Base-by-base conservation (phyloP, 192 early-diverging fungal species). In the Glomus cerebriforme region DNA sequence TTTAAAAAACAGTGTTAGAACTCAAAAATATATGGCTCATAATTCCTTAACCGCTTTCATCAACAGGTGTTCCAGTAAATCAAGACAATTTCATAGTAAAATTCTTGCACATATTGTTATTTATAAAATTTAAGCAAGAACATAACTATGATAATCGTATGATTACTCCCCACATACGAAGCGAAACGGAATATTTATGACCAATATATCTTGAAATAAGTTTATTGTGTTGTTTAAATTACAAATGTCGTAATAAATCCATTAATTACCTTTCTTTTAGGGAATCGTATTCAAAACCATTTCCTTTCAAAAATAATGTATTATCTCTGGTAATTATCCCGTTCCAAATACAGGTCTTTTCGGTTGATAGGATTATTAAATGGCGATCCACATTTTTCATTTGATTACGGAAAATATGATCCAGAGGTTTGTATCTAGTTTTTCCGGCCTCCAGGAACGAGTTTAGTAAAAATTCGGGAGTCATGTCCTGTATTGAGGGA, bases 221-320 rank as follows among this genome's bases (percentile, higher is more conserved):
- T 43, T 43, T 43, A 43, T 43, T 43, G 39, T 43, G 39, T 12
- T 43, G 39, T 2, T 43, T 12, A 43, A 43, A 43, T 43, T 5
- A 35, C 5, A 5, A 43, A 43, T n/a, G n/a, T n/a, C n/a, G n/a
- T n/a, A 43, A 43, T 47, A 27, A 71, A 45, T 43, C 15, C 7
- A 24, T 10, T 3, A 45, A 47, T 26, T 63, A 77, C 75, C 75
- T 77, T 7, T 77, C 75, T 10, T 59, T 37, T 63, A 67, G 26
- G 6, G 31, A 63, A 7, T 31, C 43, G 9, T 32, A 60, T 19
- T 77, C 54, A 7, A 77, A 32, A 31, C 29, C 63, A 47, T 66
- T 77, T 27, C 75, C 75, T 66, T 67, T 66, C 19, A 77, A 47
- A 66, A 77, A 77, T 3, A 77, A 54, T 0, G 39, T 66, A 2